phyloP scores from a whole-genome alignment of 495 filamentous ascomycete species.

The Chaetomium fimeti region DNA sequence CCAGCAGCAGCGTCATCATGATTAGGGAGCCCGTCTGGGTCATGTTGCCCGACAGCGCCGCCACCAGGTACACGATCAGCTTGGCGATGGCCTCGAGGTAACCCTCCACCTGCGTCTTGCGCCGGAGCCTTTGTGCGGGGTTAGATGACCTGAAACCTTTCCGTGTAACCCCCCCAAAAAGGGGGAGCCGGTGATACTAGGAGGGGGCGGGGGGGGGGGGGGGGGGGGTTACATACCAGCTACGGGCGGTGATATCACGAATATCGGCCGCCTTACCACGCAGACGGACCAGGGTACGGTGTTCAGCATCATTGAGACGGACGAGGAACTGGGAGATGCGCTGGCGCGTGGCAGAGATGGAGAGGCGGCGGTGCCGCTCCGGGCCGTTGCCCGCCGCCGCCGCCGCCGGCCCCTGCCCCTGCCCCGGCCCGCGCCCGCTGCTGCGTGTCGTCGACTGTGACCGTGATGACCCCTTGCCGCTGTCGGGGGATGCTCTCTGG shows the following conservation, averaged over 20 bases:
- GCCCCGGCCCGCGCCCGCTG: no score
- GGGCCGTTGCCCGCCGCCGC: not conserved
- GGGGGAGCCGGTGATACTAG: no score
- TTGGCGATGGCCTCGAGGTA: slow-evolving; percentile 48
- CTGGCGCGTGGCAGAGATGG: not conserved
- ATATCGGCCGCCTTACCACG: slow-evolving; percentile 55
- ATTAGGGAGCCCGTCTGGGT: slow-evolving; percentile 48
- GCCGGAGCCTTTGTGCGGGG: slow-evolving; percentile 35
- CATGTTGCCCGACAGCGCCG: slow-evolving; percentile 52
- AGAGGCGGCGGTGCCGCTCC: not conserved
- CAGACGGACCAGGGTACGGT: slow-evolving; percentile 43
- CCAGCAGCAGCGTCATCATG: slow-evolving; percentile 49
- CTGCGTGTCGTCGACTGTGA: not conserved
- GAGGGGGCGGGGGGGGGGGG: not conserved
- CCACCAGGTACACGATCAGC: slow-evolving; percentile 55
- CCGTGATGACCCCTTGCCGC: not conserved
- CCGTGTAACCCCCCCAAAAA: no score
- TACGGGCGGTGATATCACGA: slow-evolving; percentile 55
- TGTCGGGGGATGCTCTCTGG: no score
- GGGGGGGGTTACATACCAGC: slow-evolving; percentile 40
- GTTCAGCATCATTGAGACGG: slow-evolving; percentile 40
- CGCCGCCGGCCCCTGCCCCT: no score
- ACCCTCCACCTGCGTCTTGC: slow-evolving; percentile 51
- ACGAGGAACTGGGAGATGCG: slow-evolving; percentile 6
- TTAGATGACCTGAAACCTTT: not conserved